Conservation (phyloP, 2,329 filamentous ascomycete genomes). For the Daldinia eschscholtzii region DNA sequence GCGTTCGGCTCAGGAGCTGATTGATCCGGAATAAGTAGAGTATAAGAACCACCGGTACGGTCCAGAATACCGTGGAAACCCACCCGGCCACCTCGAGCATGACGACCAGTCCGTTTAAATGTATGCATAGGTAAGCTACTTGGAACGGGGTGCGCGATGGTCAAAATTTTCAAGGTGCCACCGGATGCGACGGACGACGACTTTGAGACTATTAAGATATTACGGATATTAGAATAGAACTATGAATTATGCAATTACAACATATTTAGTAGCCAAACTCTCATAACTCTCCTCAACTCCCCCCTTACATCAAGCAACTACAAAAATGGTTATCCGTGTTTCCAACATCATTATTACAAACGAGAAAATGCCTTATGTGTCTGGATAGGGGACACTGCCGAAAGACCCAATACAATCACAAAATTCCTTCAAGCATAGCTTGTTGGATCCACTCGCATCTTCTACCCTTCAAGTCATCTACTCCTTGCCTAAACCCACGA, state of each 20-base stretch:
- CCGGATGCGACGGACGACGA: not conserved
- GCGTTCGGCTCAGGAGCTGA: conserved; percentile 53
- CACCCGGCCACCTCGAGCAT: conserved; percentile 26
- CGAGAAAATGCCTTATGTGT: not conserved
- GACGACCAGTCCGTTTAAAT: not conserved
- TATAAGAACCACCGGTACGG: conserved; percentile 34
- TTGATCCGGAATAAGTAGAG: conserved; percentile 57
- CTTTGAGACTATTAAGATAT: not conserved
- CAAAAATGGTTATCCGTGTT: not conserved
- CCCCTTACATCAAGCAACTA: not conserved
- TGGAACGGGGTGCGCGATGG: not conserved
- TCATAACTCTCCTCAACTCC: not conserved
- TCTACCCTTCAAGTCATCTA: conserved; percentile 49
- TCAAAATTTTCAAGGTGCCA: not conserved
- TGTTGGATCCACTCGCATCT: conserved; percentile 54
- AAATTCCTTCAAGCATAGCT: conserved; percentile 46
- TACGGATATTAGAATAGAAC: not conserved
- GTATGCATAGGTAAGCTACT: not conserved
- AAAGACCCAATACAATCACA: conserved; percentile 16
- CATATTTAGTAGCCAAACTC: not conserved
- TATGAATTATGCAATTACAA: conserved; percentile 16
- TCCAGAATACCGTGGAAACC: conserved; percentile 11
- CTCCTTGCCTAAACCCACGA: conserved; percentile 29
- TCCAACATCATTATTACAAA: not conserved
- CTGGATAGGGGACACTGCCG: not conserved